Evolutionary conservation across 345 rosid species (phyloP).

Genomic region (Limnanthes douglasii): DNA sequence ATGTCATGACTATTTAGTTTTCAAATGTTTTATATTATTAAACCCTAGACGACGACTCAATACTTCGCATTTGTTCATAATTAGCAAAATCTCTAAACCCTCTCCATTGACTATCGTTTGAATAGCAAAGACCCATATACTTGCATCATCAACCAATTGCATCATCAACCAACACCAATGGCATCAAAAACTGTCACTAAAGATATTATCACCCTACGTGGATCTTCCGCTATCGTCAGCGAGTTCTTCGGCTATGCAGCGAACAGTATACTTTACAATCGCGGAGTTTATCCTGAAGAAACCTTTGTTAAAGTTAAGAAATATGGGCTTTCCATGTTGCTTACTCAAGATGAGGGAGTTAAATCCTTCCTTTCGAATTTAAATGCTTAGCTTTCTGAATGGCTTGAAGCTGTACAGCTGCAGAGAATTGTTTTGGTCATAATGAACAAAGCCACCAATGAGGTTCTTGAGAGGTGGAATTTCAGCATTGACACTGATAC

Average conservation of each 20-base stretch:
- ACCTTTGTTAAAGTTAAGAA: constrained; percentile 88
- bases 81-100: too few relatives aligned
- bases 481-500: constrained; percentile 75
- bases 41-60: too few relatives aligned
- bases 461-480: constrained; percentile 93
- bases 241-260: constrained; percentile 99
- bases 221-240: constrained; percentile 95
- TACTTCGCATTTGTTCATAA: too few relatives aligned
- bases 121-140: too few relatives aligned
- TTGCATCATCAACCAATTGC: too few relatives aligned
- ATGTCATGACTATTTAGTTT: too few relatives aligned
- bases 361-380: constrained; percentile 60
- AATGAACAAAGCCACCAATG: constrained; percentile 69
- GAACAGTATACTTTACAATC: constrained; percentile 90
- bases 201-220: constrained; percentile 92
- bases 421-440: constrained; percentile 83
- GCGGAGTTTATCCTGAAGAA: constrained; percentile 94
- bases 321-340: constrained; percentile 87
- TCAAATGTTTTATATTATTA: too few relatives aligned
- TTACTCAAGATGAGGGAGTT: constrained; percentile 81
- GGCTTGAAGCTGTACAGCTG: constrained; percentile 82
- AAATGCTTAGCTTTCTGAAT: constrained; percentile 67
- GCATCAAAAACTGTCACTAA: constrained; percentile 61
- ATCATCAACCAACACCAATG: too few relatives aligned
- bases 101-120: too few relatives aligned